Conservation (phyloP, 345 rosid species). For the Pelargonium nanum region DNA sequence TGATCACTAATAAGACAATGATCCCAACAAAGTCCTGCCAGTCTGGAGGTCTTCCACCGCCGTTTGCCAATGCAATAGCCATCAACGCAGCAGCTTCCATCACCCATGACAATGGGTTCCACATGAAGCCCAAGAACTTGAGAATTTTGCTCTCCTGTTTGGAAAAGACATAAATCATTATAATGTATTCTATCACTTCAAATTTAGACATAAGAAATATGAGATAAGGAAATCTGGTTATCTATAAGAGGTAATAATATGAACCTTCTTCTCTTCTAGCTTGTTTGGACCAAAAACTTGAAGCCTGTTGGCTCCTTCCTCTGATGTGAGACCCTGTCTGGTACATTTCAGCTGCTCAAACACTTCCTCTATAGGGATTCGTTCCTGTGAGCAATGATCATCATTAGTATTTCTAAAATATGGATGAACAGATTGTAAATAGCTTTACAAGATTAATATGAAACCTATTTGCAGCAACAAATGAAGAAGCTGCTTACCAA, state of each 20-base stretch:
- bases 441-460: not conserved
- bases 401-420: not conserved
- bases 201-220: not conserved
- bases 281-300: slow-evolving; percentile 15
- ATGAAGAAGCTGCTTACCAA: too few species aligned
- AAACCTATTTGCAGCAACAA: not conserved
- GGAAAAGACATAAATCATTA: not conserved
- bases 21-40: slow-evolving; percentile 46
- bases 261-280: slow-evolving; percentile 24
- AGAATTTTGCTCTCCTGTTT: slow-evolving; percentile 18
- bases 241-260: not conserved
- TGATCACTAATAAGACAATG: slow-evolving; percentile 26
- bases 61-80: slow-evolving; percentile 21
- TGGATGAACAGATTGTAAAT: not conserved
- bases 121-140: slow-evolving; percentile 21
- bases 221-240: not conserved
- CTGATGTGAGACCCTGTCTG: slow-evolving; percentile 8
- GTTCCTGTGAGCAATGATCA: slow-evolving; percentile 5
- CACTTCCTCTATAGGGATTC: slow-evolving; percentile 15
- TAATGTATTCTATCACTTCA: not conserved
- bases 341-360: slow-evolving; percentile 17
- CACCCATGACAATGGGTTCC: slow-evolving; percentile 22
- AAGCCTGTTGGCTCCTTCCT: slow-evolving; percentile 13
- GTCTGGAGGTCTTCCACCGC: slow-evolving; percentile 38
- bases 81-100: slow-evolving; percentile 19